Conservation (phyloP, 2,329 filamentous ascomycete genomes). For the Leptographium radiaticola region DNA sequence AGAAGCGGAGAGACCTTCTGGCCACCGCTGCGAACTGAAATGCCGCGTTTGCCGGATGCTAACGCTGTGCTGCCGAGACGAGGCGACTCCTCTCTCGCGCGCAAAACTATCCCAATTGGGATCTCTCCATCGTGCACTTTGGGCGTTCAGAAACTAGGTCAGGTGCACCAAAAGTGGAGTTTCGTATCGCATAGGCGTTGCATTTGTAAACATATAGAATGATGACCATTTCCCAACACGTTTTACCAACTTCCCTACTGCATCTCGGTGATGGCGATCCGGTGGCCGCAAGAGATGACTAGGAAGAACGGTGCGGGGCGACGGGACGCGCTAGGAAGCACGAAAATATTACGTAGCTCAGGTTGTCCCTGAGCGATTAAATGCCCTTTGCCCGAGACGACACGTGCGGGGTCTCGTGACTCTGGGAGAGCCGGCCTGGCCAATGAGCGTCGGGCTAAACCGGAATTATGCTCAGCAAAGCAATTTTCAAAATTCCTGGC, state of each 20-base stretch:
- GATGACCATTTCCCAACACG: background rate
- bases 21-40: background rate
- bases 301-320: background rate
- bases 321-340: background rate
- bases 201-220: background rate
- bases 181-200: background rate
- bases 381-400: slow-evolving; percentile 5
- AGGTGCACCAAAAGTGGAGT: background rate
- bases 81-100: background rate
- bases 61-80: background rate
- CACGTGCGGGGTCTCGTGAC: slow-evolving; percentile 10
- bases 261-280: background rate
- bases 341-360: background rate
- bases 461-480: slow-evolving; percentile 10
- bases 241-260: too few species aligned
- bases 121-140: background rate
- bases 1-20: slow-evolving; percentile 47
- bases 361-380: slow-evolving; percentile 10
- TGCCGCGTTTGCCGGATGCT: too few species aligned
- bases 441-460: slow-evolving; percentile 15
- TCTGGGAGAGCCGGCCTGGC: slow-evolving; percentile 5
- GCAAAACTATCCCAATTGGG: background rate
- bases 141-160: background rate
- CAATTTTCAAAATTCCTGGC: slow-evolving; percentile 3
- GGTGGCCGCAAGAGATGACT: background rate